Percentiles rank a stretch among this genome's conserved stretches.
These are phyloP conservation scores for Lactarius quietus DNA, from an alignment of 768 basidiomycete genomes.

Conservation along the genomic window DNA sequence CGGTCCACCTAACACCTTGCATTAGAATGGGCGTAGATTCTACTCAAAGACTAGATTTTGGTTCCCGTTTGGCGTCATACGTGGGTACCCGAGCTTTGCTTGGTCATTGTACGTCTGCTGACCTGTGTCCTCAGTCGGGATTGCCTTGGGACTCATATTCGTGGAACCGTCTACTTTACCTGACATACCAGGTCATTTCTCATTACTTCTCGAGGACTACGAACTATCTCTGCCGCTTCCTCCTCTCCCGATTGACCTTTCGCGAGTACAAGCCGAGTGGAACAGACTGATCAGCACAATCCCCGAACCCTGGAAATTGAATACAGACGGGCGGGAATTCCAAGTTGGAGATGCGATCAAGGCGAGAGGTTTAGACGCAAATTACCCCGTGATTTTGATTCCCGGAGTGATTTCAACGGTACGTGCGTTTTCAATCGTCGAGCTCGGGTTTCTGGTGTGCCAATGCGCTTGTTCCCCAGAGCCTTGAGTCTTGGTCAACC, in stretches of 20 bases:
- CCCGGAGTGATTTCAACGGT: conserved; percentile 91
- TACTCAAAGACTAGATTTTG: conserved; percentile 48
- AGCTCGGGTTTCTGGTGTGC: not conserved
- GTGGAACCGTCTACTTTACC: conserved; percentile 65
- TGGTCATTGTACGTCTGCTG: not conserved
- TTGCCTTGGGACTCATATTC: conserved; percentile 57
- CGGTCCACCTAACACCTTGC: not conserved
- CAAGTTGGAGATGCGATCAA: conserved; percentile 68
- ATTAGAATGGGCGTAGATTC: conserved; percentile 7
- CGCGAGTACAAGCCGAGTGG: conserved; percentile 72
- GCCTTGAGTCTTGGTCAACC: conserved; percentile 93
- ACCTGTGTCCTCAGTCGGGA: conserved; percentile 48
- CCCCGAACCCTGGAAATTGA: conserved; percentile 80
- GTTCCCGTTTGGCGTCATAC: conserved; percentile 67
- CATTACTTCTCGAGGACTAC: conserved; percentile 65
- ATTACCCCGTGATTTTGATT: conserved; percentile 79
- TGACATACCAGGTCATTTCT: conserved; percentile 64
- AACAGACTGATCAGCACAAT: conserved; percentile 59
- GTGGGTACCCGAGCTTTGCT: conserved; percentile 38
- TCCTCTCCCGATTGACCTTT: conserved; percentile 64
- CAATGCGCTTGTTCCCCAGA: conserved; percentile 37
- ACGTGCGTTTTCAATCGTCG: conserved; percentile 27
- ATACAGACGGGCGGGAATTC: conserved; percentile 77
- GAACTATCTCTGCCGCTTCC: conserved; percentile 65
- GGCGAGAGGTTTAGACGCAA: conserved; percentile 58